Percentiles rank a stretch among this genome's conserved stretches.
Evolutionary conservation across 2,329 filamentous ascomycete species (phyloP).

Genomic region (Parastagonospora avenae): DNA sequence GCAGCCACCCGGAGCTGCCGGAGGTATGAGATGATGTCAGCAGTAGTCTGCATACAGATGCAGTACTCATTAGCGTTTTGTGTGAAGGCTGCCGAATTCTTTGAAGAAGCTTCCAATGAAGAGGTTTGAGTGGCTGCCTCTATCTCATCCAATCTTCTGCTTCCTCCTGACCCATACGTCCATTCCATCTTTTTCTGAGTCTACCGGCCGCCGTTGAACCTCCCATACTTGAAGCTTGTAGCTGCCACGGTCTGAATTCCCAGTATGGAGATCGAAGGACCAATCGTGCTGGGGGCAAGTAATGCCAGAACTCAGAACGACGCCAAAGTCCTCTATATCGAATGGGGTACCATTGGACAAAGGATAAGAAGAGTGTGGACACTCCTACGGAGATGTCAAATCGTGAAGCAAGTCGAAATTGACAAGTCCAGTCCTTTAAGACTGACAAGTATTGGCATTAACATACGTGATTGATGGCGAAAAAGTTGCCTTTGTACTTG

Average conservation of each 20-base stretch:
- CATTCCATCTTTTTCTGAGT: conserved; percentile 3
- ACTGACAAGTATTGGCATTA: too few relatives aligned
- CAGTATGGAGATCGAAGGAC: conserved; percentile 72
- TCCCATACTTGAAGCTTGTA: conserved; percentile 70
- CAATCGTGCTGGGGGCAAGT: conserved; percentile 72
- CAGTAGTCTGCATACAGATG: too few relatives aligned
- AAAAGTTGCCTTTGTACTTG: conserved; percentile 65
- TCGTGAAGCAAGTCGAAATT: not conserved
- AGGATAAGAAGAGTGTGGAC: conserved; percentile 70
- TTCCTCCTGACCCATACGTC: conserved; percentile 44
- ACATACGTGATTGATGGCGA: conserved; percentile 70
- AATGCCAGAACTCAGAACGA: conserved; percentile 66
- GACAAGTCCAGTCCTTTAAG: not conserved
- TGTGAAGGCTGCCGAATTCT: too few relatives aligned
- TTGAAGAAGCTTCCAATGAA: not conserved
- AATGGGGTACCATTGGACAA: conserved; percentile 67
- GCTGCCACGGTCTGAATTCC: conserved; percentile 64
- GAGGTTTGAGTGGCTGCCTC: not conserved
- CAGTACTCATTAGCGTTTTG: too few relatives aligned
- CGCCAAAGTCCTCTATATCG: conserved; percentile 75
- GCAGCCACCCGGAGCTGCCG: too few relatives aligned
- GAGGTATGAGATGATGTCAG: too few relatives aligned
- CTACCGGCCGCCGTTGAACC: conserved; percentile 55
- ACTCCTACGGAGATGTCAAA: conserved; percentile 43
- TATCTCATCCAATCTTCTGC: conserved; percentile 30